Conservation (phyloP, 208 protist species). For the Trypanosoma vivax region DNA sequence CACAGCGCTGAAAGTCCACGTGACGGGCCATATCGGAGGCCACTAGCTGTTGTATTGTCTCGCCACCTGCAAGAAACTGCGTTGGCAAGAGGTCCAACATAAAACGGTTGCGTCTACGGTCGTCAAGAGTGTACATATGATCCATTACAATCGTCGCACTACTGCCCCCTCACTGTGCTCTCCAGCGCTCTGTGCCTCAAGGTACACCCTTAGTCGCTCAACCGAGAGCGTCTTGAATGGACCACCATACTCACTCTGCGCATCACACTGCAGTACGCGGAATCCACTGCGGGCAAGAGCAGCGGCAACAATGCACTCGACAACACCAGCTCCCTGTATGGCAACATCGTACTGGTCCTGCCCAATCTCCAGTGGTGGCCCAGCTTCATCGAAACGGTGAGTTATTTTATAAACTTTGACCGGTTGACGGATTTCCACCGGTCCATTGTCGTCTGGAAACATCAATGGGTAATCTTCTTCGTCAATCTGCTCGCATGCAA, state of each 20-base stretch:
- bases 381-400: conserved; percentile 47
- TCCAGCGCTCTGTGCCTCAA: no score
- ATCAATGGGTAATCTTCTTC: conserved; percentile 80
- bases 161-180: background rate
- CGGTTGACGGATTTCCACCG: conserved; percentile 68
- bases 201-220: conserved; percentile 25
- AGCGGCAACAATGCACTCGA: conserved; percentile 78
- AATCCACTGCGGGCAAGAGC: conserved; percentile 75
- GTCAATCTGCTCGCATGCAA: conserved; percentile 70
- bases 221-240: conserved; percentile 41
- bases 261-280: conserved; percentile 88
- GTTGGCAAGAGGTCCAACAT: conserved; percentile 64
- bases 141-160: conserved; percentile 17
- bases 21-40: conserved; percentile 43
- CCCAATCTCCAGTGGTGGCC: conserved; percentile 28
- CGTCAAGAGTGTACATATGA: conserved; percentile 22
- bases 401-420: conserved; percentile 74
- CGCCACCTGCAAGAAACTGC: conserved; percentile 50
- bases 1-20: conserved; percentile 61
- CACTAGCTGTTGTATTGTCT: conserved; percentile 34
- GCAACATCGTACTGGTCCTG: conserved; percentile 61
- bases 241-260: conserved; percentile 73
- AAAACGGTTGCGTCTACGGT: conserved; percentile 23
- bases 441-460: conserved; percentile 82
- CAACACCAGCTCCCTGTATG: conserved; percentile 84